Base-by-base conservation (phyloP, 176 grass and related monocot genomes). In the Alopecurus myosuroides region DNA sequence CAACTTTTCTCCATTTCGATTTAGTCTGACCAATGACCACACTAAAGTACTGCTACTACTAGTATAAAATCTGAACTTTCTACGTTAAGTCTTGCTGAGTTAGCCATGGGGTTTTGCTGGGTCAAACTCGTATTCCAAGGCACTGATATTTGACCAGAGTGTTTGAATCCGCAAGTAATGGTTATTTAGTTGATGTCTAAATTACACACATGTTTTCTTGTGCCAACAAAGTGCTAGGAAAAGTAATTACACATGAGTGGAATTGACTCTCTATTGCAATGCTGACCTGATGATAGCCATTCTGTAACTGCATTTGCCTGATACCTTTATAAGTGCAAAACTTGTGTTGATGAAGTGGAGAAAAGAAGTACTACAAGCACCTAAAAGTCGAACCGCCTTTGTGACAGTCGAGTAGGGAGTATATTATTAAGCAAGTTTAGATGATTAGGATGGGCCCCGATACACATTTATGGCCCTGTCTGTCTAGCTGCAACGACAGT, bases 111-210 rank as follows among this genome's bases (percentile, higher is more conserved):
- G 46, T 18, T 66, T 55, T 50, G 40, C 48, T 8, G 4, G 60
- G 88, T 86, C 88, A 90, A 86, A 73, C 84, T 37, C 84, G 20
- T 19, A 48, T 19, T 30, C 65, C 65, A 78, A 89, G 40, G 79
- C 44, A 82, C 7, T 2, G 55, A 7, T 70, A 56, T 14, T 86
- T 78, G 51, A 77, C 3, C 50, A 62, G 28, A 69, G 48, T n/a
- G 30, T 80, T 71, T 72, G 25, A 74, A 88, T 79, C 42, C 23
- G 14, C 78, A 57, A 22, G 58, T 75, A 53, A 20, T 70, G 37
- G 14, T 20, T 15, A 34, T 6, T 49, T 36, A 81, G 22, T 49
- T 68, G 26, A 67, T 77, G 22, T 88, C 28, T 80, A 66, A 9
- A 20, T 66, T 66, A 13, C 9, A 61, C 6, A n/a, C 20, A 74